Base-by-base conservation (phyloP, 768 basidiomycete species). In the Naganishia kalamii region DNA sequence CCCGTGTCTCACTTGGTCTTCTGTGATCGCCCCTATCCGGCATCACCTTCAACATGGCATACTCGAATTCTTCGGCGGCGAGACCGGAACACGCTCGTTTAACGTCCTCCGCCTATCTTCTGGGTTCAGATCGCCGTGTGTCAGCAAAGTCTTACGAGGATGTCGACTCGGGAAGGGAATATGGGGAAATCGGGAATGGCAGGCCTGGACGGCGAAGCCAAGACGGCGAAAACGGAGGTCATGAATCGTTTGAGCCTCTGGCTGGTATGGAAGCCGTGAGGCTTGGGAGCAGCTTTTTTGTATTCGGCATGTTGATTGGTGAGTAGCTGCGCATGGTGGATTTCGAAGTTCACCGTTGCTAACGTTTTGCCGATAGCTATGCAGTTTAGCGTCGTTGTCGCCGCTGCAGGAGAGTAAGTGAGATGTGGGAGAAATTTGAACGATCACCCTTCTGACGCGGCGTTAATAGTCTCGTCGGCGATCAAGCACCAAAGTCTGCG, bases 221-320 rank as follows among this genome's bases (percentile, higher is more conserved):
- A 35, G 46, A 33, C 21, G 47, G 46, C 19, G 47, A 41, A 12
- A 32, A 41, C 23, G 46, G 62, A 6, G 63, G 35, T 33, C 50
- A 54, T 12, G 51, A 37, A 23, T 40, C 35, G 15, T 30, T n/a
- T 8, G 40, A 52, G 23, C 51, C 63, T 13, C 23, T 64, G 27
- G 32, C 37, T 19, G 63, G 63, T 23, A 43, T 48, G 63, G 40
- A 64, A n/a, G 63, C 63, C n/a, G 47, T 64, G 17, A 52, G 63
- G 8, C 44, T 64, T 13, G 63, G 63, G 41, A 64, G 50, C 8
- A 43, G 37, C 29, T 64, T 64, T 32, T 64, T 64, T 25, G 17
- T 25, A 25, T 64, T 64, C 32, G 63, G 63, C 23, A 64, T 64
- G 63, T 32, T 64, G 63, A 64, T 64, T 13, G 63, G 63, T 64